Evolutionary conservation across 1,284 basidiomycete genomes (phyloP).

Genomic region (Hortiboletus rubellus): DNA sequence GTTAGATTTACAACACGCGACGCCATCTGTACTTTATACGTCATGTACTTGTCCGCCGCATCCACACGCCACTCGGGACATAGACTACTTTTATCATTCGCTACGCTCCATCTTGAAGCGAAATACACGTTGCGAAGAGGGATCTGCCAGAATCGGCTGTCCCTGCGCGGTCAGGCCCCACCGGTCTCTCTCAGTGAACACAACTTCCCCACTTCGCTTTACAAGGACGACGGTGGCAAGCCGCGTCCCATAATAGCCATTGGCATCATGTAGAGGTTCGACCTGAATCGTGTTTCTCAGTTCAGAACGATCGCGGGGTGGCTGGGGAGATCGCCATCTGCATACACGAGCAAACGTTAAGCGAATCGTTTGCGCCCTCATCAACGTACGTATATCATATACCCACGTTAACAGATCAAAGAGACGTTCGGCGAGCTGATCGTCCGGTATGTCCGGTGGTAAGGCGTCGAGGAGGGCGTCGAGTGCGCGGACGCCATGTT

Average conservation of each 20-base stretch:
- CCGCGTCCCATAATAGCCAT: slow-evolving; percentile 62
- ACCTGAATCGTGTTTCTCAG: slow-evolving; percentile 64
- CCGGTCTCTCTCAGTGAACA: slow-evolving; percentile 71
- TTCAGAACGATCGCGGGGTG: slow-evolving; percentile 49
- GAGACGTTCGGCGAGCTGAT: slow-evolving; percentile 53
- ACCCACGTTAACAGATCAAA: slow-evolving; percentile 69
- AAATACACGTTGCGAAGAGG: slow-evolving; percentile 50
- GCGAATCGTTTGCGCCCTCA: slow-evolving; percentile 4
- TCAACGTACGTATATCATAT: slow-evolving; percentile 3
- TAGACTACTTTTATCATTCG: slow-evolving; percentile 24
- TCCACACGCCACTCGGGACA: slow-evolving; percentile 17
- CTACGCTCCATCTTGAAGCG: slow-evolving; percentile 45
- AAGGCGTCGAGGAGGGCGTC: slow-evolving; percentile 40
- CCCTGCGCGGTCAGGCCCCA: slow-evolving; percentile 51
- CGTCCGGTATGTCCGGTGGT: slow-evolving; percentile 43
- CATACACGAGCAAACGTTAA: slow-evolving; percentile 1
- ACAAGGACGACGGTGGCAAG: slow-evolving; percentile 72
- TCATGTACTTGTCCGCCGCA: slow-evolving; percentile 31
- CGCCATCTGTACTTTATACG: slow-evolving; percentile 34
- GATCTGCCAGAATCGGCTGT: slow-evolving; percentile 40
- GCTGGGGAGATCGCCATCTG: slow-evolving; percentile 51
- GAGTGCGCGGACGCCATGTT: slow-evolving; percentile 52
- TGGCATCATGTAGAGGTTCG: slow-evolving; percentile 42
- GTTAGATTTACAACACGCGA: slow-evolving; percentile 31
- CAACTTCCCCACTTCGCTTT: slow-evolving; percentile 54